Evolutionary conservation across 192 early-diverging fungal species (phyloP).

Genomic region (Podila epigama): DNA sequence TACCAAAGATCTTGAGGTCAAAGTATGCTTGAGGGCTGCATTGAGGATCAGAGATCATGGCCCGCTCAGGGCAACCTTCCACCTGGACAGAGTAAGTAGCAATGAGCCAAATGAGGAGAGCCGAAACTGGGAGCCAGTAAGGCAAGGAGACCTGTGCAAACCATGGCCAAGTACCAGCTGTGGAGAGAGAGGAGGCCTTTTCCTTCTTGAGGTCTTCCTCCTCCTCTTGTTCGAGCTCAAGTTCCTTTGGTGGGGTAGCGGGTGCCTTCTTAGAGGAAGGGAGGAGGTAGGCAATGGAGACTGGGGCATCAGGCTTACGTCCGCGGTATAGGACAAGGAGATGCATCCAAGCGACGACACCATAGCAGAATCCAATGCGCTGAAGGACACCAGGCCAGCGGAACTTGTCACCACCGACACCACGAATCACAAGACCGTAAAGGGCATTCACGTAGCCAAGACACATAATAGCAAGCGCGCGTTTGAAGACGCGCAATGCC

Average conservation of each 20-base stretch:
- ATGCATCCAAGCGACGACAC: conserved; percentile 41
- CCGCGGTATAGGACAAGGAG: conserved; percentile 28
- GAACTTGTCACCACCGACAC: conserved; percentile 21
- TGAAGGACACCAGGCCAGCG: conserved; percentile 57
- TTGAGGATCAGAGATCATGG: conserved; percentile 44
- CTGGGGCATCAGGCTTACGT: conserved; percentile 15
- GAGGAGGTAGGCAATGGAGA: conserved; percentile 12
- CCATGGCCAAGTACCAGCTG: conserved; percentile 27
- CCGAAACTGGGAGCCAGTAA: conserved; percentile 15
- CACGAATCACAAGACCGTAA: conserved; percentile 31
- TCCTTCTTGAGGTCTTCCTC: neutral
- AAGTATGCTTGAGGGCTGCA: conserved; percentile 60
- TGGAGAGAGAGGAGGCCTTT: neutral
- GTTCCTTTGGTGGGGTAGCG: neutral
- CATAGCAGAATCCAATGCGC: conserved; percentile 60
- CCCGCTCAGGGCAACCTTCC: conserved; percentile 14
- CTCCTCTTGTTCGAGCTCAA: neutral
- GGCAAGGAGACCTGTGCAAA: conserved; percentile 28
- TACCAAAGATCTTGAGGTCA: conserved; percentile 53
- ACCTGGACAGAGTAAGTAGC: conserved; percentile 38
- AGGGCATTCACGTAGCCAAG: conserved; percentile 53
- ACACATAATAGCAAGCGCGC: conserved; percentile 43
- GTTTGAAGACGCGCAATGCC: conserved; percentile 32
- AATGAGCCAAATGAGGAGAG: conserved; percentile 37
- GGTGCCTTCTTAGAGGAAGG: neutral